phyloP scores from a whole-genome alignment of 2,329 filamentous ascomycete species.

The Ascochyta fabae region DNA sequence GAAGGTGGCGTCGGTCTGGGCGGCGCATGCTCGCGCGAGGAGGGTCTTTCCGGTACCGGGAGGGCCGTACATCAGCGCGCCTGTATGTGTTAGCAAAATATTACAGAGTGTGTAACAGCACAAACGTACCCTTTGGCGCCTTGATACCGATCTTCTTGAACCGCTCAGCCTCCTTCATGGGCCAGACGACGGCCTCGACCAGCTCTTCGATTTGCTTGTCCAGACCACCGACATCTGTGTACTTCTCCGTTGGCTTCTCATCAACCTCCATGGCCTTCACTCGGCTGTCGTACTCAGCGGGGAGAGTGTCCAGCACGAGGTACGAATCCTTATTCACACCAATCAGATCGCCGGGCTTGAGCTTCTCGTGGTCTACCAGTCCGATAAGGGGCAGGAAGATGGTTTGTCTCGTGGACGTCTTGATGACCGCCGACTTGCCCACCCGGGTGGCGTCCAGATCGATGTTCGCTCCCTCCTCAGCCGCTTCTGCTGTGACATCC shows the following conservation, averaged over 20 bases:
- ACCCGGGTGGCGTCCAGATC: constrained; percentile 95
- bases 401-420: constrained; percentile 96
- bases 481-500: constrained; percentile 93
- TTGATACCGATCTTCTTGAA: constrained; percentile 99
- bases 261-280: constrained; percentile 99
- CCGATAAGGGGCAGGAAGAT: constrained; percentile 98
- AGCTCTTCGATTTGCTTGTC: constrained; percentile 99
- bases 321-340: constrained; percentile 99
- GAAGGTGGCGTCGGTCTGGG: constrained; percentile 98
- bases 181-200: constrained; percentile 98
- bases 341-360: constrained; percentile 95
- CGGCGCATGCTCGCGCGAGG: constrained; percentile 92
- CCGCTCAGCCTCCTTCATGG: constrained; percentile 98
- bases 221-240: constrained; percentile 94
- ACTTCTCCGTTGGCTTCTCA: constrained; percentile 99
- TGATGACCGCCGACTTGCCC: constrained; percentile 98
- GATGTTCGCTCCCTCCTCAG: constrained; percentile 97
- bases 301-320: constrained; percentile 92
- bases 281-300: constrained; percentile 96
- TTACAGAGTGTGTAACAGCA: neutral
- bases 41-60: constrained; percentile 91
- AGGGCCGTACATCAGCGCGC: constrained; percentile 96
- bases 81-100: constrained; percentile 47
- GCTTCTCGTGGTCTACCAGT: constrained; percentile 90
- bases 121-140: constrained; percentile 84